These are phyloP conservation scores for Melaleuca quinquenervia DNA, from an alignment of 345 rosid species.

Conservation along the genomic window DNA sequence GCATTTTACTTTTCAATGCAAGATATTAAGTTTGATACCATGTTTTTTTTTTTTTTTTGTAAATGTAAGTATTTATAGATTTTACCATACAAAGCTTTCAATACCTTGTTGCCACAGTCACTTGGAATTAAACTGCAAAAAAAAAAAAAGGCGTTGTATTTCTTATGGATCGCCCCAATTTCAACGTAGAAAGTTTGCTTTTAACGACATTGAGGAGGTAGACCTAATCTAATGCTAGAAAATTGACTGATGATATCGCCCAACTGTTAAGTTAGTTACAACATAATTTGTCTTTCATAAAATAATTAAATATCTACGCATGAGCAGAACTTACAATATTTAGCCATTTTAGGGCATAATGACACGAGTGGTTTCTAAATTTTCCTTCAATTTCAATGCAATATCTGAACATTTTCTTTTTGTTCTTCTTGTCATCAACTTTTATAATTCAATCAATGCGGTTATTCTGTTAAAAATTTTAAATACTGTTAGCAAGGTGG, in stretches of 20 bases:
- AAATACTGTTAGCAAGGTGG: background rate
- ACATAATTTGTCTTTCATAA: background rate
- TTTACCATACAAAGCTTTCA: too few relatives aligned
- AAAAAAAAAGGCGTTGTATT: too few relatives aligned
- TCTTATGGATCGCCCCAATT: background rate
- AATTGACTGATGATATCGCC: accelerated
- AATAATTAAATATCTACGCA: background rate
- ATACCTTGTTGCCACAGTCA: background rate
- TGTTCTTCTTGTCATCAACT: too few relatives aligned
- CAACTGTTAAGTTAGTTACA: background rate
- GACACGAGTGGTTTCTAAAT: background rate
- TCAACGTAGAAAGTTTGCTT: background rate
- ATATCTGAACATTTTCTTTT: too few relatives aligned
- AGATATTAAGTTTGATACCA: background rate
- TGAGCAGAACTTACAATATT: background rate
- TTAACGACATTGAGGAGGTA: background rate
- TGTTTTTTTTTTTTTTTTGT: too few relatives aligned
- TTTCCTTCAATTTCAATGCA: background rate
- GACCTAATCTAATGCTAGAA: accelerated
- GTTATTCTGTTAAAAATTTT: too few relatives aligned
- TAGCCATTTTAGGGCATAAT: background rate
- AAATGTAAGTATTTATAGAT: too few relatives aligned
- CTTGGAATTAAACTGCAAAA: background rate
- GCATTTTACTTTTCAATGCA: background rate
- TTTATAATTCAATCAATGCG: too few relatives aligned